These are phyloP conservation scores for Cryptomeria japonica DNA, from an alignment of 75 land plant genomes.

Conservation along the genomic window DNA sequence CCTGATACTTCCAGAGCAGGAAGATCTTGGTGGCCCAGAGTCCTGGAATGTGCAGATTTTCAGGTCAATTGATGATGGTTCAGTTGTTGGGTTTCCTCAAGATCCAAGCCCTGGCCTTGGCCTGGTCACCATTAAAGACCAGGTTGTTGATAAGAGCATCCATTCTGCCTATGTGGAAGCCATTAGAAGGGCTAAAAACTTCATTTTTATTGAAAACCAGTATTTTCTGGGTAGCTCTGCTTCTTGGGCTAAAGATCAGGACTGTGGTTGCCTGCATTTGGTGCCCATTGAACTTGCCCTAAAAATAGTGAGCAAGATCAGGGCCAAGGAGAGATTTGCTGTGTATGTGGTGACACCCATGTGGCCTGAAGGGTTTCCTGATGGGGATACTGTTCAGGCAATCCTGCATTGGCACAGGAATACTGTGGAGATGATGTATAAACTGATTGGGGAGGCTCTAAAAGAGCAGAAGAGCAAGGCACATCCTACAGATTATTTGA, in stretches of 20 bases:
- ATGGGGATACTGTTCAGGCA: conserved; percentile 33
- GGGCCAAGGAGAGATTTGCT: conserved; percentile 39
- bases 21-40: conserved; percentile 14
- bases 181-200: conserved; percentile 47
- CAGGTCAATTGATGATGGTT: conserved; percentile 53
- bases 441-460: conserved; percentile 34
- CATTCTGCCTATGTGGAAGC: conserved; percentile 50
- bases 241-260: conserved; percentile 36
- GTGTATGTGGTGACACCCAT: conserved; percentile 51
- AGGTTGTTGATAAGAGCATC: conserved; percentile 45
- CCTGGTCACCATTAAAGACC: conserved; percentile 30
- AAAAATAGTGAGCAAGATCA: conserved; percentile 55
- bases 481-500: conserved; percentile 41
- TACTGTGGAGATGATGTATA: conserved; percentile 58
- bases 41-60: conserved; percentile 60
- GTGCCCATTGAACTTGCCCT: conserved; percentile 54
- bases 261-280: conserved; percentile 35
- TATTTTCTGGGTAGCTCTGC: conserved; percentile 55
- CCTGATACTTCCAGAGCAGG: conserved; percentile 9
- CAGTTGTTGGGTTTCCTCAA: conserved; percentile 41
- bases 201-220: conserved; percentile 66
- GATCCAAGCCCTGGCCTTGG: conserved; percentile 24
- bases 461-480: conserved; percentile 21
- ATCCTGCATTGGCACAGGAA: conserved; percentile 43
- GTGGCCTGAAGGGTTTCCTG: conserved; percentile 64